Percentiles rank a stretch among this genome's conserved stretches.
phyloP scores from a whole-genome alignment of 1,284 basidiomycete genomes.

The Ganoderma lingzhi region DNA sequence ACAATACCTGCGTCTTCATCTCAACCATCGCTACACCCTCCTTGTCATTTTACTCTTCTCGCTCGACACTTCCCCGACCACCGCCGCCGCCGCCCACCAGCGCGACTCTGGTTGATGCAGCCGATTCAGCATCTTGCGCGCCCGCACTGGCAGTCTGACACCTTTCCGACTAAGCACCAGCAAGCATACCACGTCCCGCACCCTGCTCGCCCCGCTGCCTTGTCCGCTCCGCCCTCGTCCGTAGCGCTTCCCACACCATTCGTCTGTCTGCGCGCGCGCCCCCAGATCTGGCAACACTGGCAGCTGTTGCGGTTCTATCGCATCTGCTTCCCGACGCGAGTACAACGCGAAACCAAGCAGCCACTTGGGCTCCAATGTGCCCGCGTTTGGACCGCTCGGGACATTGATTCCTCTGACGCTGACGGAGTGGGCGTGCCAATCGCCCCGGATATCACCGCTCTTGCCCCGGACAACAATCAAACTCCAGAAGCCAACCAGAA shows the following conservation, averaged over 20 bases:
- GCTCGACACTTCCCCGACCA: constrained; percentile 2
- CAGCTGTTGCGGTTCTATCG: constrained; percentile 6
- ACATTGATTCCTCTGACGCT: not conserved
- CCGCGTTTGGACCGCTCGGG: not conserved
- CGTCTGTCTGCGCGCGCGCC: not conserved
- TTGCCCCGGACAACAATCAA: constrained; percentile 5
- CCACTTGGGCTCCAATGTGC: not conserved
- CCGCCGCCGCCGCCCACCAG: not conserved
- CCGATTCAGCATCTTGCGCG: not conserved
- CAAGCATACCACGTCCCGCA: not conserved
- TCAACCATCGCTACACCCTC: constrained; percentile 1
- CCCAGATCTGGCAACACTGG: not conserved
- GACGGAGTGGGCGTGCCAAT: constrained; percentile 1
- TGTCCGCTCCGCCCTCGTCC: not conserved
- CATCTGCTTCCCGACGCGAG: constrained; percentile 4
- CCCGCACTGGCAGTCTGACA: not conserved
- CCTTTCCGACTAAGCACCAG: constrained; percentile 1
- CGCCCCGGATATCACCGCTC: constrained; percentile 6
- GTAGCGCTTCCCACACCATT: not conserved
- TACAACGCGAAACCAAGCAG: not conserved
- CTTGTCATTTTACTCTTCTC: not conserved
- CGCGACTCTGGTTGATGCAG: not conserved
- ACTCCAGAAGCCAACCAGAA: not conserved
- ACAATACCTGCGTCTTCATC: not conserved
- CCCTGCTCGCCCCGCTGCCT: constrained; percentile 2